Conservation (phyloP, 306 rosid genomes). For the Herpetospermum pedunculosum region DNA sequence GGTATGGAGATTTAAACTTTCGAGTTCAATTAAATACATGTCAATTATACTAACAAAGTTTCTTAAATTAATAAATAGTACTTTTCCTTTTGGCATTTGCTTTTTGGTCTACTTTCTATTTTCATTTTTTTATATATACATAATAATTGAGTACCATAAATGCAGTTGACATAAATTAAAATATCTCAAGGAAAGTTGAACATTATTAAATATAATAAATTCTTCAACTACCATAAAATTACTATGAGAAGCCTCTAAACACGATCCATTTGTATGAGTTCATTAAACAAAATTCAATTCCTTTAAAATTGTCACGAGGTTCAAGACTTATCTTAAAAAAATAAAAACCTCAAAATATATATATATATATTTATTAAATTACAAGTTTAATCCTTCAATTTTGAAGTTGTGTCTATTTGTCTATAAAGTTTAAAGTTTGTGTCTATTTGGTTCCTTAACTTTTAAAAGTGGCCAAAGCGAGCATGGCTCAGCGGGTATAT, state of each 20-base stretch:
- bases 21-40: no score
- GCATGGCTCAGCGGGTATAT: no score
- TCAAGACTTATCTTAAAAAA: background rate
- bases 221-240: background rate
- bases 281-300: background rate
- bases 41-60: no score
- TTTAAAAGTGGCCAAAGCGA: no score
- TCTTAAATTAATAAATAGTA: background rate
- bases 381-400: no score
- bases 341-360: background rate
- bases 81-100: background rate
- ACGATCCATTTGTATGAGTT: background rate
- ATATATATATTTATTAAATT: no score
- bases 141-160: background rate
- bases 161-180: background rate
- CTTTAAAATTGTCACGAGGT: background rate
- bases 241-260: background rate
- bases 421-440: no score
- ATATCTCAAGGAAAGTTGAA: background rate
- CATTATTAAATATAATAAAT: background rate
- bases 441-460: no score
- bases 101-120: background rate
- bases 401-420: no score
- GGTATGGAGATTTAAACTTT: no score
- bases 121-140: background rate